Evolutionary conservation across 2,329 filamentous ascomycete genomes (phyloP).

Genomic region (Penicillium paneum): DNA sequence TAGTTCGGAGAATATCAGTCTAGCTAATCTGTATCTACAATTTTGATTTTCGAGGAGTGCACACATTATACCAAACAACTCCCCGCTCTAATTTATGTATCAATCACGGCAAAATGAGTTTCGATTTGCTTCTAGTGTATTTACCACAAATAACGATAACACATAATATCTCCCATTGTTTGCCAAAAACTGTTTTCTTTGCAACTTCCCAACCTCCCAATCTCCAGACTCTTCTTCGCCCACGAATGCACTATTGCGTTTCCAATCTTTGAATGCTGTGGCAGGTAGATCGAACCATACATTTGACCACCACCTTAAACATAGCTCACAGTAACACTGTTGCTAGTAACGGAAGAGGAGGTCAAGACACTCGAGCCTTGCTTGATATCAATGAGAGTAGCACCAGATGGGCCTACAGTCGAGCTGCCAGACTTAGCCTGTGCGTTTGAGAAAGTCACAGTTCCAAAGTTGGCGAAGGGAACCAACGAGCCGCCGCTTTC

Average conservation of each 20-base stretch:
- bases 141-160: too few species aligned
- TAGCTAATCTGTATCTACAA: too few species aligned
- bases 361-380: conserved; percentile 39
- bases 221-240: too few species aligned
- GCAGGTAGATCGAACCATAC: too few species aligned
- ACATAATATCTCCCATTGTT: too few species aligned
- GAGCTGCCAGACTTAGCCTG: conserved; percentile 29
- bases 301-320: background rate
- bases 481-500: conserved; percentile 38
- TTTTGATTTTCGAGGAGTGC: too few species aligned
- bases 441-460: conserved; percentile 45
- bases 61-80: too few species aligned
- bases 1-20: too few species aligned
- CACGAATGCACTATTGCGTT: background rate
- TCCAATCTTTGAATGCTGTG: background rate
- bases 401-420: conserved; percentile 35
- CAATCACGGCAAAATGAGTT: too few species aligned
- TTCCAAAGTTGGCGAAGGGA: conserved; percentile 47
- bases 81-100: too few species aligned
- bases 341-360: conserved; percentile 7
- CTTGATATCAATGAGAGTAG: conserved; percentile 46
- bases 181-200: background rate
- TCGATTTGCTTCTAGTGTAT: too few species aligned
- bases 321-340: background rate
- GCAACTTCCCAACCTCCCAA: too few species aligned